Conservation (phyloP, 1,284 basidiomycete genomes). For the Ceraceosorus bombacis region DNA sequence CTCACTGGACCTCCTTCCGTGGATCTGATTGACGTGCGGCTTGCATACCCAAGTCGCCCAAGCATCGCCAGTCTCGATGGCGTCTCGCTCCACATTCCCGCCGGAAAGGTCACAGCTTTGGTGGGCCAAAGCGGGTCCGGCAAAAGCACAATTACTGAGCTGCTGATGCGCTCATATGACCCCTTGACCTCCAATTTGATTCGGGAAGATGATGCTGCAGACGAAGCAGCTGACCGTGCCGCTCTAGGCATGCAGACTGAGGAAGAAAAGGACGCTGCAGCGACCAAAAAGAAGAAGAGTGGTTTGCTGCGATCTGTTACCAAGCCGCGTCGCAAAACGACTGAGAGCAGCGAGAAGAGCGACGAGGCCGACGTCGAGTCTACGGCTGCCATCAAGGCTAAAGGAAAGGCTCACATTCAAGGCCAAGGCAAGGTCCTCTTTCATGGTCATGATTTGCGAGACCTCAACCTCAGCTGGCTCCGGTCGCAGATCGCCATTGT, state of each 20-base stretch:
- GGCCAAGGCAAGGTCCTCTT: conserved; percentile 39
- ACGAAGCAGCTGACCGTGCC: background rate
- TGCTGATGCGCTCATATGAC: conserved; percentile 51
- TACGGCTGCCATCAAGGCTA: conserved; percentile 55
- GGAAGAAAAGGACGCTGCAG: conserved; percentile 10
- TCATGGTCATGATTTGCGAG: conserved; percentile 45
- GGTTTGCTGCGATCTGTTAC: background rate
- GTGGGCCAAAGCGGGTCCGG: conserved; percentile 45
- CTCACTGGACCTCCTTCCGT: conserved; percentile 24
- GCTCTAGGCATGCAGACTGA: conserved; percentile 10
- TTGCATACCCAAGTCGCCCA: conserved; percentile 41
- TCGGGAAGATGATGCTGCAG: conserved; percentile 3
- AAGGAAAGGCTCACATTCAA: conserved; percentile 1
- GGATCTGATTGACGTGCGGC: conserved; percentile 35
- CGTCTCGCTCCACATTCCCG: conserved; percentile 29
- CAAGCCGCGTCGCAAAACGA: background rate
- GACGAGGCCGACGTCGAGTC: background rate
- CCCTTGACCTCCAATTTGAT: conserved; percentile 39
- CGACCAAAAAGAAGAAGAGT: conserved; percentile 7
- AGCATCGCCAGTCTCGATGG: conserved; percentile 29
- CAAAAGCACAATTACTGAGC: conserved; percentile 50
- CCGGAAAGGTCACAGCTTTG: conserved; percentile 47
- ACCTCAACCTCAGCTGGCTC: conserved; percentile 50
- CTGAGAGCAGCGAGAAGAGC: background rate
- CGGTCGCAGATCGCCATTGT: conserved; percentile 51